Base-by-base conservation (phyloP, 2,329 filamentous ascomycete genomes). In the Arachnopeziza araneosa region DNA sequence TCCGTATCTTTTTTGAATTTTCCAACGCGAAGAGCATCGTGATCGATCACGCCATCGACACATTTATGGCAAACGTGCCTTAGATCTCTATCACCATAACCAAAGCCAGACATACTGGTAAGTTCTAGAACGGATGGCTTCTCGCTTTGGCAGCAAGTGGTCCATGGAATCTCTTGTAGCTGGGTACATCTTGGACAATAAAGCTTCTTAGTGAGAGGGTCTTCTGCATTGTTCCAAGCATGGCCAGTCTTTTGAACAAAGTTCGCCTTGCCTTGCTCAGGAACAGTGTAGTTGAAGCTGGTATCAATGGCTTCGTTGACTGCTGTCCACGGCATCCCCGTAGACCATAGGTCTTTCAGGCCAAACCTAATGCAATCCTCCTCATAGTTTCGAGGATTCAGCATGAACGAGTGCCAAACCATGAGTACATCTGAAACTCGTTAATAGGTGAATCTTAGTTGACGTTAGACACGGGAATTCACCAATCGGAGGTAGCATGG, bases 401-500 rank as follows among this genome's bases (percentile, higher is more conserved):
- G 81, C 83, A 90, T 87, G 68, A 90, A 89, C 0, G 88, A 77
- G 72, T 93, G 90, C 86, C 87, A 90, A 0, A 93, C 85, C 87
- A 93, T 89, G 22, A 92, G 73, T 0, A 93, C 83, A 73, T 93
- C 89, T 79, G 72, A 22, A 24, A 66, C 8, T 22, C 10, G 5
- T 22, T 22, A 54, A 26, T 54, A 8, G n/a, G 22, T 26, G 26
- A 30, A n/a, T 26, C 24, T 50, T 36, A 50, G 62, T 30, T 61
- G 61, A 60, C 48, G 62, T 56, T 22, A 49, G 52, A 14, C n/a
- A 14, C 7, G 2, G 44, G 30, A 7, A 48, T 78, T 70, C 72
- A 87, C 84, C 85, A 54, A 88, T 72, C 1, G 86, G 86, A 1
- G 84, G 85, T 50, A 88, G 68, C 58, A 75, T 75, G 9, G 75